Conservation (phyloP, 2,329 filamentous ascomycete species). For the Phaeosphaeria sp. region DNA sequence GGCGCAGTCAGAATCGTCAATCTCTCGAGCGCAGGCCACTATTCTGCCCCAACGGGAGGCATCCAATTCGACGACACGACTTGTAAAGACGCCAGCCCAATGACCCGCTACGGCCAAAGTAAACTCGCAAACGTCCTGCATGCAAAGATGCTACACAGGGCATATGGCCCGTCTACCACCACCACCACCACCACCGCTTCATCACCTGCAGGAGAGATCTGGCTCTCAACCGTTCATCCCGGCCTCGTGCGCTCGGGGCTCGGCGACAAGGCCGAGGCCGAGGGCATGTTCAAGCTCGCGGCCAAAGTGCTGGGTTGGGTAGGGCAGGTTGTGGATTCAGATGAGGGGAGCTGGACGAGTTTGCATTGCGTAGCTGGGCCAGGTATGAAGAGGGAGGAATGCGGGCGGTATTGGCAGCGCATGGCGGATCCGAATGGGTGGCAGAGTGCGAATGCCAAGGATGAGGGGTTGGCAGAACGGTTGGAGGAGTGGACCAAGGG, state of each 20-base stretch:
- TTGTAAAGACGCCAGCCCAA: slow-evolving; percentile 4
- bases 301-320: background rate
- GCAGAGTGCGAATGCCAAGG: slow-evolving; percentile 9
- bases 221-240: slow-evolving; percentile 24
- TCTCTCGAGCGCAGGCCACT: slow-evolving; percentile 22
- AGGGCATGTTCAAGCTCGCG: background rate
- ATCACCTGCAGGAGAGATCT: slow-evolving; percentile 8
- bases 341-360: slow-evolving; percentile 10
- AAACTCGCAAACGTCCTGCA: slow-evolving; percentile 32
- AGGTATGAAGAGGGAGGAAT: slow-evolving; percentile 8
- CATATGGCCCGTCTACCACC: slow-evolving; percentile 4
- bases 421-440: slow-evolving; percentile 10
- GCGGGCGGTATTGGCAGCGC: slow-evolving; percentile 9
- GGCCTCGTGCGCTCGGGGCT: slow-evolving; percentile 24
- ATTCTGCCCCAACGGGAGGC: slow-evolving; percentile 15
- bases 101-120: slow-evolving; percentile 25
- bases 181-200: too few relatives aligned
- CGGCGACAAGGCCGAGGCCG: background rate
- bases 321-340: background rate
- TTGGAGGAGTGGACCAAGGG: slow-evolving; percentile 11
- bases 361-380: slow-evolving; percentile 9
- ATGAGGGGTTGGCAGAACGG: slow-evolving; percentile 6
- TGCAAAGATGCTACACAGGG: slow-evolving; percentile 15
- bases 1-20: slow-evolving; percentile 33
- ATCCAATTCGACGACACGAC: slow-evolving; percentile 19